A percentile compares a stretch with the other conserved stretches of the same genome.
Evolutionary conservation across 208 protist genomes (phyloP).

Genomic region (Phytomonas serpens): DNA sequence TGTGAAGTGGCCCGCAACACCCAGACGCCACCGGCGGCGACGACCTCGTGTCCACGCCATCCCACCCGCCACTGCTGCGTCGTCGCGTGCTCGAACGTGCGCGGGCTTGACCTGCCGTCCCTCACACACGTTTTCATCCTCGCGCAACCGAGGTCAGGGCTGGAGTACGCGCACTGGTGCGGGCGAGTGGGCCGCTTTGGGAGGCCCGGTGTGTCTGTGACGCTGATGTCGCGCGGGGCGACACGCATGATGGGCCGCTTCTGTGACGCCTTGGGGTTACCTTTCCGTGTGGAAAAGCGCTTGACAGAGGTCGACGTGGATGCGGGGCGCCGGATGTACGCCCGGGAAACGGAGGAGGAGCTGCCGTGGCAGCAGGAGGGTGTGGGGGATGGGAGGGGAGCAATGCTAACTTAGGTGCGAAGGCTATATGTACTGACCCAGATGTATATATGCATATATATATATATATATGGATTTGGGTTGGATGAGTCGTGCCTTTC

Average conservation of each 20-base stretch:
- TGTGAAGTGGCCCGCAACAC: neutral
- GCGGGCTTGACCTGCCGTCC: conserved; percentile 57
- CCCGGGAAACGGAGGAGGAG: neutral
- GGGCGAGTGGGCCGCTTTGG: conserved; percentile 81
- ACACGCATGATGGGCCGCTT: conserved; percentile 48
- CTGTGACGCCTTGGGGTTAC: conserved; percentile 53
- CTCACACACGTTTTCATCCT: conserved; percentile 78
- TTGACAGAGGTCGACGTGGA: conserved; percentile 42
- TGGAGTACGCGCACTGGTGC: conserved; percentile 84
- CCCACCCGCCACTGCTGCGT: conserved; percentile 7
- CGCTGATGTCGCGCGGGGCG: conserved; percentile 42
- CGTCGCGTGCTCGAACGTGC: conserved; percentile 51
- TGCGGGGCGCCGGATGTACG: conserved; percentile 29
- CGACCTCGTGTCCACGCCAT: neutral
- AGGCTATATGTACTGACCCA: neutral
- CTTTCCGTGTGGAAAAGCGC: conserved; percentile 45
- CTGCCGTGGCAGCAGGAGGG: too few relatives aligned
- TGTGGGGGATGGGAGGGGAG: too few relatives aligned
- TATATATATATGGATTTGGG: neutral
- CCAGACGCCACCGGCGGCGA: neutral
- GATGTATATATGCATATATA: conserved; percentile 1
- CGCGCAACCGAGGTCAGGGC: conserved; percentile 31
- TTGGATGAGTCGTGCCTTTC: neutral
- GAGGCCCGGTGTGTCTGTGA: conserved; percentile 37
- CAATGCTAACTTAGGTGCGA: neutral